Conservation (phyloP, 352 stramenopile species). For the Pythium aristosporum region DNA sequence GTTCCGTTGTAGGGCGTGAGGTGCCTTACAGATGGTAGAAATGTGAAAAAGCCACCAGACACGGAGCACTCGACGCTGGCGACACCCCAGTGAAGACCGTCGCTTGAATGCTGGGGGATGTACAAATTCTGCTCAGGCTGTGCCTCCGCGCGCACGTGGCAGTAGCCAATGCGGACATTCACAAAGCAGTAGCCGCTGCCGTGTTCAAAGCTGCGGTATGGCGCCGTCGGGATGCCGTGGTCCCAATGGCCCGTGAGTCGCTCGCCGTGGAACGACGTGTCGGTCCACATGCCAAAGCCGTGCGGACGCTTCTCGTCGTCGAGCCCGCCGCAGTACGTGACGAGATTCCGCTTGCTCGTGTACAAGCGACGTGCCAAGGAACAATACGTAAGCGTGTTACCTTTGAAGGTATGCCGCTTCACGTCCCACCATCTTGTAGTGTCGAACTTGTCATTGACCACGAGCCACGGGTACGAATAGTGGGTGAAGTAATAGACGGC, state of each 20-base stretch:
- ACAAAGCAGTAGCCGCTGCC: constrained; percentile 59
- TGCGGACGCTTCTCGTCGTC: constrained; percentile 45
- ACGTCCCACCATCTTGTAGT: constrained; percentile 43
- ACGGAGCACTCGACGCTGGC: constrained; percentile 79
- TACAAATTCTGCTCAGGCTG: constrained; percentile 42
- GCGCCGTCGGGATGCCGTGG: constrained; percentile 55
- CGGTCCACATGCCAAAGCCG: constrained; percentile 57
- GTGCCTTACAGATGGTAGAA: constrained; percentile 55
- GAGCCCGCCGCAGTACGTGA: constrained; percentile 54
- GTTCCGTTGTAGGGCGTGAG: constrained; percentile 33
- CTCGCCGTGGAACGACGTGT: constrained; percentile 67
- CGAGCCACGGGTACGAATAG: constrained; percentile 50
- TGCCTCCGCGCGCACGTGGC: constrained; percentile 36
- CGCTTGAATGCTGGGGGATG: constrained; percentile 43
- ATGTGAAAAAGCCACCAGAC: constrained; percentile 70
- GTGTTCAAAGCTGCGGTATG: constrained; percentile 58
- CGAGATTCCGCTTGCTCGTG: constrained; percentile 30
- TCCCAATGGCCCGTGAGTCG: constrained; percentile 52
- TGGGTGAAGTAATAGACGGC: constrained; percentile 43
- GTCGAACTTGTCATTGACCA: constrained; percentile 36
- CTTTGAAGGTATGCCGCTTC: constrained; percentile 3
- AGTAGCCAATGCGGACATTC: constrained; percentile 54
- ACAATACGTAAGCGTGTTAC: constrained; percentile 33
- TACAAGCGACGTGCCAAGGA: constrained; percentile 24
- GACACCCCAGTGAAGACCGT: constrained; percentile 62